Evolutionary conservation across 2,329 filamentous ascomycete genomes (phyloP).

Genomic region (Domatiomyces globalis): DNA sequence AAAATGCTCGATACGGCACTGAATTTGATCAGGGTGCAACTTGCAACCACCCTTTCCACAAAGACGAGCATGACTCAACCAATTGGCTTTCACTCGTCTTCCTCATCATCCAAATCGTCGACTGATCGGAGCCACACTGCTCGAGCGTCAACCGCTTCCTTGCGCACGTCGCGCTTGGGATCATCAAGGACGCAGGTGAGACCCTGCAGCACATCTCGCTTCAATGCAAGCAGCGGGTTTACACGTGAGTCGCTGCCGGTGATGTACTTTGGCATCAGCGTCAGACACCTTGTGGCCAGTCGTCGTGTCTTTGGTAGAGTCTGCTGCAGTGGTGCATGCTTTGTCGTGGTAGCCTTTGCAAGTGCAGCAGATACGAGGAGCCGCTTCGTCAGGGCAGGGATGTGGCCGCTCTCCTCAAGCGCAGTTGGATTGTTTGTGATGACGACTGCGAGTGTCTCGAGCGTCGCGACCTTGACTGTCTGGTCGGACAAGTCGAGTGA

Average conservation of each 20-base stretch:
- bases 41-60: not conserved
- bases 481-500: slow-evolving; percentile 41
- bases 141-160: slow-evolving; percentile 47
- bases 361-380: slow-evolving; percentile 36
- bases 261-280: slow-evolving; percentile 15
- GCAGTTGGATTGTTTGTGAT: slow-evolving; percentile 43
- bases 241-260: slow-evolving; percentile 21
- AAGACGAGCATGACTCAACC: not conserved
- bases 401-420: slow-evolving; percentile 39
- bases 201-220: slow-evolving; percentile 42
- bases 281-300: slow-evolving; percentile 15
- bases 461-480: slow-evolving; percentile 45
- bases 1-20: not conserved
- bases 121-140: slow-evolving; percentile 44
- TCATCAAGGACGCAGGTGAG: slow-evolving; percentile 47
- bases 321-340: slow-evolving; percentile 6
- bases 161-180: slow-evolving; percentile 46
- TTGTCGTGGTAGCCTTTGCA: slow-evolving; percentile 10
- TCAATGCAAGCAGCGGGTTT: slow-evolving; percentile 41
- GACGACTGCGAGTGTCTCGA: slow-evolving; percentile 44
- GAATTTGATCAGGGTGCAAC: not conserved
- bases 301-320: slow-evolving; percentile 13
- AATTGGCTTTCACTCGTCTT: slow-evolving; percentile 21
- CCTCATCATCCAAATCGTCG: slow-evolving; percentile 43
- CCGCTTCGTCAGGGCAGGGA: slow-evolving; percentile 42